Evolutionary conservation across 2,329 filamentous ascomycete genomes (phyloP).

Genomic region (Aspergillus carbonarius): DNA sequence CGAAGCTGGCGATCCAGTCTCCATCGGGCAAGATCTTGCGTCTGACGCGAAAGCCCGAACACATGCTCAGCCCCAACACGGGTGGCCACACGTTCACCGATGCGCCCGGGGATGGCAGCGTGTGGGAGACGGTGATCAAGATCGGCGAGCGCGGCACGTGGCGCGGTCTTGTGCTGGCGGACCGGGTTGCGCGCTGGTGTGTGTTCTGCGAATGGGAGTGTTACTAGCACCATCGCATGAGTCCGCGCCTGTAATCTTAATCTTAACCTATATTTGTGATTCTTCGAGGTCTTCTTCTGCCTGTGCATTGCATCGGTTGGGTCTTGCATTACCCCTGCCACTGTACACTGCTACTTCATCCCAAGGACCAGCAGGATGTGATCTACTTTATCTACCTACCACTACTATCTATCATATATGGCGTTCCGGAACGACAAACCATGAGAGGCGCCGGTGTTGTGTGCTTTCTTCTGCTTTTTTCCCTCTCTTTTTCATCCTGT

Average conservation of each 20-base stretch:
- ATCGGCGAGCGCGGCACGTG: constrained; percentile 63
- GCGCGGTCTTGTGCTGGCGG: constrained; percentile 63
- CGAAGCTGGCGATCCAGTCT: constrained; percentile 92
- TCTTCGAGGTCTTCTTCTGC: background rate
- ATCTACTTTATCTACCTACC: constrained; percentile 7
- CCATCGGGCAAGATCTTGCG: constrained; percentile 92
- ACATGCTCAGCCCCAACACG: constrained; percentile 39
- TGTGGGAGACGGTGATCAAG: constrained; percentile 68
- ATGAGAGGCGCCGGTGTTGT: constrained; percentile 1
- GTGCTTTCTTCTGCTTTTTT: constrained; percentile 1
- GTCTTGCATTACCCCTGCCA: background rate
- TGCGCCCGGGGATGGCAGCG: constrained; percentile 51
- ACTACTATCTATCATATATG: background rate
- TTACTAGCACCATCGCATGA: constrained; percentile 37
- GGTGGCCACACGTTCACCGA: constrained; percentile 37
- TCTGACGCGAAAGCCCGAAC: constrained; percentile 50
- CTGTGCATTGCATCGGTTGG: background rate
- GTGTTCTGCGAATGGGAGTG: constrained; percentile 69
- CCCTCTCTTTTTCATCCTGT: background rate
- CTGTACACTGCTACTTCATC: constrained; percentile 1
- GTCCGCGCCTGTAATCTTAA: background rate
- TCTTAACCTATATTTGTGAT: background rate
- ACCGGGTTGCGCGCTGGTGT: constrained; percentile 66
- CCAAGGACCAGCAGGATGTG: background rate
- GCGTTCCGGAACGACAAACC: background rate